These are phyloP conservation scores for Lumnitzera littorea DNA, from an alignment of 345 rosid genomes.

Conservation along the genomic window DNA sequence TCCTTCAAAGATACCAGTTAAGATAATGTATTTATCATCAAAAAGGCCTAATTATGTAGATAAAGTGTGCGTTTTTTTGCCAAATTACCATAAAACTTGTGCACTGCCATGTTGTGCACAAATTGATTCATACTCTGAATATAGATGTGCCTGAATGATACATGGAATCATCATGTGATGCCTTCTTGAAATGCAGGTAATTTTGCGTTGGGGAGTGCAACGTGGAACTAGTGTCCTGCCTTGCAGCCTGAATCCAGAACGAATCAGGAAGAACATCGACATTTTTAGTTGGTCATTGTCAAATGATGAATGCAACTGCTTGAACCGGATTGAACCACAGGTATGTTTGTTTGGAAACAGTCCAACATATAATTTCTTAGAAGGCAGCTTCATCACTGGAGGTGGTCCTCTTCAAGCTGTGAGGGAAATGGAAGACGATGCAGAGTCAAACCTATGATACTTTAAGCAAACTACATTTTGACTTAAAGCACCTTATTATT, in stretches of 20 bases:
- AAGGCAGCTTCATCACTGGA: conserved; percentile 30
- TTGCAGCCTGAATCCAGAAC: conserved; percentile 45
- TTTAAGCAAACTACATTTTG: too few species aligned
- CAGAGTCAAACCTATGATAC: conserved; percentile 13
- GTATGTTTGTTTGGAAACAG: conserved; percentile 47
- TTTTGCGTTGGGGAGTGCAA: conserved; percentile 57
- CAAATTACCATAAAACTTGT: too few species aligned
- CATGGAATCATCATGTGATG: too few species aligned
- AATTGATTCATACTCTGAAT: too few species aligned
- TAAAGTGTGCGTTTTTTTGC: too few species aligned
- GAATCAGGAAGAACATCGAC: conserved; percentile 43
- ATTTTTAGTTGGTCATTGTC: conserved; percentile 44
- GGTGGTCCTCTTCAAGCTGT: conserved; percentile 50
- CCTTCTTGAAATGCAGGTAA: conserved; percentile 21
- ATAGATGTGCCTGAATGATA: too few species aligned
- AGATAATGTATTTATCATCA: too few species aligned
- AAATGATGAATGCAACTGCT: conserved; percentile 34
- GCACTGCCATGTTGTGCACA: too few species aligned
- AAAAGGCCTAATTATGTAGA: too few species aligned
- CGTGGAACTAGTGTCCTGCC: conserved; percentile 58
- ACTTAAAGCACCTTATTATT: too few species aligned
- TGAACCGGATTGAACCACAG: conserved; percentile 50
- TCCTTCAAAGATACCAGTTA: too few species aligned
- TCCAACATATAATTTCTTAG: conserved; percentile 25
- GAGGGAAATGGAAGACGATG: conserved; percentile 42